Evolutionary conservation across 2,329 filamentous ascomycete species (phyloP).

Genomic region (Trichoderma sp.): DNA sequence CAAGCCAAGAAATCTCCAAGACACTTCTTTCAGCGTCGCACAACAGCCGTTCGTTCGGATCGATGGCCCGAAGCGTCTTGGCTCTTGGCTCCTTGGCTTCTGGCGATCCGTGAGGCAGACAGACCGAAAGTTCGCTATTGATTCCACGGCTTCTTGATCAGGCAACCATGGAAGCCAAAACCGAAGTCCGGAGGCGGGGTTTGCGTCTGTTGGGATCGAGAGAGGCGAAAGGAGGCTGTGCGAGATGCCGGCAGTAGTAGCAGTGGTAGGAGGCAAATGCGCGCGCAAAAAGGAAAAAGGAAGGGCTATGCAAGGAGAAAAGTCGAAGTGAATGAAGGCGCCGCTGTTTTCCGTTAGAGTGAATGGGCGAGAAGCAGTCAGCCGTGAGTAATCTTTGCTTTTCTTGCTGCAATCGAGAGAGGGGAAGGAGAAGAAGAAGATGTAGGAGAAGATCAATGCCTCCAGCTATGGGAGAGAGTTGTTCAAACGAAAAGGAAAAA

Average conservation of each 20-base stretch:
- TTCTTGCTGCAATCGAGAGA: neutral
- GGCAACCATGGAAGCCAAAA: neutral
- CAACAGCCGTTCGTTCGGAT: neutral
- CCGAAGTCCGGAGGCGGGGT: neutral
- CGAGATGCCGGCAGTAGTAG: neutral
- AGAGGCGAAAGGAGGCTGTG: slow-evolving; percentile 12
- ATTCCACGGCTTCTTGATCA: neutral
- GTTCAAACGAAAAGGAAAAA: neutral
- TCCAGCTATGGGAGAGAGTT: neutral
- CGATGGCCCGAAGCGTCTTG: neutral
- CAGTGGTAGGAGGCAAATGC: neutral
- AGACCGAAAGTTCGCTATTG: neutral
- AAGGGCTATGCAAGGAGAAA: neutral
- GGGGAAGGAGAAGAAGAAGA: neutral
- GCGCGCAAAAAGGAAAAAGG: neutral
- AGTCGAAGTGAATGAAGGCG: neutral
- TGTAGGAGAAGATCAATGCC: neutral
- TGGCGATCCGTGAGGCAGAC: slow-evolving; percentile 1
- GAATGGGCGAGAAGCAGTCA: neutral
- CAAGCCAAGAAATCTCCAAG: neutral
- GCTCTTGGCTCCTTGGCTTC: neutral
- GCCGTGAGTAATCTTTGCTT: neutral
- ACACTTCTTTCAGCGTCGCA: neutral
- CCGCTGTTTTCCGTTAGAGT: neutral
- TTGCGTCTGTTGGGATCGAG: neutral